Conservation (phyloP, 2,329 filamentous ascomycete species). For the Arthrobotrys megalospora region DNA sequence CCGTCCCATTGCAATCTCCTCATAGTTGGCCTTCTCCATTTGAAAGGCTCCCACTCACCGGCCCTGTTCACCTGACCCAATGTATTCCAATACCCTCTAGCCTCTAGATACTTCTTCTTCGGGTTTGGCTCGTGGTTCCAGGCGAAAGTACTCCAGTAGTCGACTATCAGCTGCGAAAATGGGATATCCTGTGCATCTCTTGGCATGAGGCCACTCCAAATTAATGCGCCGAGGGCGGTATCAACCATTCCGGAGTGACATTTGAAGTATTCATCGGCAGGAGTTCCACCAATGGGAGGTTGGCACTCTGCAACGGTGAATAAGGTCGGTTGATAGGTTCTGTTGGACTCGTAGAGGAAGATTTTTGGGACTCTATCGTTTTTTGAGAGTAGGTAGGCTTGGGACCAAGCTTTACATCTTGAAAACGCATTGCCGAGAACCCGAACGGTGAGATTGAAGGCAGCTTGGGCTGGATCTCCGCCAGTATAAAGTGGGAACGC, state of each 20-base stretch:
- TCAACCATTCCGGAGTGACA: conserved; percentile 69
- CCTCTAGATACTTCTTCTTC: conserved; percentile 64
- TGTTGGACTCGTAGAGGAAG: conserved; percentile 68
- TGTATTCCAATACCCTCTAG: conserved; percentile 65
- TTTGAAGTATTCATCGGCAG: conserved; percentile 67
- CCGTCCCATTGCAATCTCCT: conserved; percentile 49
- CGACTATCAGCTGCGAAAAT: conserved; percentile 66
- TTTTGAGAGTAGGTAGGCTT: conserved; percentile 66
- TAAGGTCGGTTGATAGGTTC: conserved; percentile 67
- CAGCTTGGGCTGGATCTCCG: conserved; percentile 56
- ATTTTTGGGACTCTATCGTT: conserved; percentile 65
- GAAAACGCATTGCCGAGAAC: conserved; percentile 66
- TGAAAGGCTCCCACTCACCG: conserved; percentile 65
- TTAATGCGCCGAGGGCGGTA: conserved; percentile 67
- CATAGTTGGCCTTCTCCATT: conserved; percentile 34
- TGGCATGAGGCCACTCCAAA: conserved; percentile 65
- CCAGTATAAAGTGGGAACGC: conserved; percentile 52
- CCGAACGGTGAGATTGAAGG: conserved; percentile 66
- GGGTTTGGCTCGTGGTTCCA: conserved; percentile 66
- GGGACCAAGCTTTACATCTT: conserved; percentile 66
- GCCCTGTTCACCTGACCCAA: conserved; percentile 64
- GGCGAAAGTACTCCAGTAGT: conserved; percentile 67
- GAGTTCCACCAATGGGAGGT: conserved; percentile 61
- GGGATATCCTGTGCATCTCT: conserved; percentile 67
- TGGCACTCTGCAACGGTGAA: conserved; percentile 66